A percentile compares a stretch with the other conserved stretches of the same genome.
Conservation (phyloP, 345 rosid genomes). For the Trapa incisa region DNA sequence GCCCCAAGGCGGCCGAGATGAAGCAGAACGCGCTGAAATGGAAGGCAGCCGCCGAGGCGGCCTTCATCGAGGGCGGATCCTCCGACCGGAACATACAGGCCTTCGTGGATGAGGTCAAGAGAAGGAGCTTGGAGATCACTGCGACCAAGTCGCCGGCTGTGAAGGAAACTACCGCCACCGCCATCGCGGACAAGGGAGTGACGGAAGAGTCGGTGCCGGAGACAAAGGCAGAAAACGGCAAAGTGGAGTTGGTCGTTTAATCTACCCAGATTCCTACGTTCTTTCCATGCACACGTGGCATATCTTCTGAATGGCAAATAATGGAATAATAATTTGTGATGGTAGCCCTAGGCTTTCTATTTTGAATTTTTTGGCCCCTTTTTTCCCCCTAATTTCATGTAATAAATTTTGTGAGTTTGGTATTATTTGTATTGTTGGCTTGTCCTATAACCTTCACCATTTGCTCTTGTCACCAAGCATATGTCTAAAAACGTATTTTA, state of each 20-base stretch:
- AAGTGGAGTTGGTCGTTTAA: not conserved
- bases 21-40: slow-evolving; percentile 50
- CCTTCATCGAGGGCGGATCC: slow-evolving; percentile 69
- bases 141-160: not conserved
- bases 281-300: not conserved
- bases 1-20: slow-evolving; percentile 42
- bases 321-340: not conserved
- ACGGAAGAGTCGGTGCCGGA: not conserved
- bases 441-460: not conserved
- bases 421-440: not conserved
- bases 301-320: not conserved
- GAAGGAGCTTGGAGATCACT: slow-evolving; percentile 10
- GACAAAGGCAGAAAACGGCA: slow-evolving; percentile 2
- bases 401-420: not conserved
- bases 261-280: not conserved
- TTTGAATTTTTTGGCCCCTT: not conserved
- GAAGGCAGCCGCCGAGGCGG: slow-evolving; percentile 59
- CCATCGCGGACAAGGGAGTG: not conserved
- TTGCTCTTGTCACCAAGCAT: not conserved
- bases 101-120: slow-evolving; percentile 54
- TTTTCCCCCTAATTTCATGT: not conserved
- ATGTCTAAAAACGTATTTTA: too few species aligned
- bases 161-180: not conserved
- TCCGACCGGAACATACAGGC: slow-evolving; percentile 46
- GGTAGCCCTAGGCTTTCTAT: too few species aligned